These are phyloP conservation scores for Antrodiella citrinella DNA, from an alignment of 768 basidiomycete genomes.

Conservation along the genomic window DNA sequence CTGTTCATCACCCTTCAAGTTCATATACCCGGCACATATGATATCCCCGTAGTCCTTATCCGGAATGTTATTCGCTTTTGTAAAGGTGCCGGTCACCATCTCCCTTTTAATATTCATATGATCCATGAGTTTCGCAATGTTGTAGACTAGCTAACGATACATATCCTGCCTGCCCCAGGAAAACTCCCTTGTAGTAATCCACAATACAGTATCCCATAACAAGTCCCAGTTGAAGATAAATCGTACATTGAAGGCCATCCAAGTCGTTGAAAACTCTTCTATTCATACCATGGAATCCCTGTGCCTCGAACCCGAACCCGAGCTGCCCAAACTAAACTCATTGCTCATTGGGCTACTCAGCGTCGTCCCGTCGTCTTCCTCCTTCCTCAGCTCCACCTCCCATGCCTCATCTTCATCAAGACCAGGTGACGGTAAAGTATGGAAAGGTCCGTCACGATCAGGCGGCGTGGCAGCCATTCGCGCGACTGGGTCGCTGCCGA, in stretches of 20 bases:
- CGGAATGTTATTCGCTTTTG: too few relatives aligned
- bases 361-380: background rate
- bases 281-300: background rate
- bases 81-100: too few relatives aligned
- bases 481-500: background rate
- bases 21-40: too few relatives aligned
- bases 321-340: background rate
- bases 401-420: too few relatives aligned
- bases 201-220: background rate
- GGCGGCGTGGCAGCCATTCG: background rate
- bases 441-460: too few relatives aligned
- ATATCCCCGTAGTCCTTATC: too few relatives aligned
- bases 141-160: background rate
- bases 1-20: too few relatives aligned
- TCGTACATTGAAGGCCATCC: background rate
- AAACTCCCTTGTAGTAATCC: background rate
- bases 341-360: too few relatives aligned
- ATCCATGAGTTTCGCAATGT: too few relatives aligned
- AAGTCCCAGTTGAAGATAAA: background rate
- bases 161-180: background rate
- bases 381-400: background rate
- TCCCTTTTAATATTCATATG: too few relatives aligned
- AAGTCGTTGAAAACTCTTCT: background rate
- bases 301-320: too few relatives aligned
- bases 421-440: too few relatives aligned